These are phyloP conservation scores for Candida ipomoeae DNA, from an alignment of 805 yeast genomes.

Conservation along the genomic window DNA sequence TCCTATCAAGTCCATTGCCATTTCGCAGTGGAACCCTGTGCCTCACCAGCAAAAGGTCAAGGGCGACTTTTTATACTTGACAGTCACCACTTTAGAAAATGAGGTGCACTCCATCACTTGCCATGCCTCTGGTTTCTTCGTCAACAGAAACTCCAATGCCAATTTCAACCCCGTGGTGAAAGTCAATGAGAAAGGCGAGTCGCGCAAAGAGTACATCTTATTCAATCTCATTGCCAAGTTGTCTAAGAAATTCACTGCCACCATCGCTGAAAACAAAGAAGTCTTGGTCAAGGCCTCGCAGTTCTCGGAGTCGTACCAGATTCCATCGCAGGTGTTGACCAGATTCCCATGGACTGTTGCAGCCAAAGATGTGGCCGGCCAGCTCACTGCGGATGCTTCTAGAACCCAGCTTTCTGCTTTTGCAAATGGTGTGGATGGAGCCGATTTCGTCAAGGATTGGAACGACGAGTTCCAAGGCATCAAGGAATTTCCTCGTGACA, in stretches of 20 bases:
- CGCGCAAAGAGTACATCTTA: constrained; percentile 46
- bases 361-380: constrained; percentile 15
- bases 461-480: constrained; percentile 86
- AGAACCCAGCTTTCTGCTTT: constrained; percentile 55
- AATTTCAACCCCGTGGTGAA: constrained; percentile 65
- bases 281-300: constrained; percentile 34
- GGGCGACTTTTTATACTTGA: constrained; percentile 81
- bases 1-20: constrained; percentile 52
- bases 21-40: constrained; percentile 87
- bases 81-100: constrained; percentile 73
- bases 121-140: constrained; percentile 72
- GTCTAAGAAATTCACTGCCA: constrained; percentile 59
- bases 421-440: constrained; percentile 56
- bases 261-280: constrained; percentile 49
- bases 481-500: constrained; percentile 59
- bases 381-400: constrained; percentile 49
- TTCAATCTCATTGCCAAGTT: constrained; percentile 56
- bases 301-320: constrained; percentile 52
- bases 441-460: constrained; percentile 67
- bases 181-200: constrained; percentile 33
- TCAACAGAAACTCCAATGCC: constrained; percentile 62
- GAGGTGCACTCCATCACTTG: constrained; percentile 77
- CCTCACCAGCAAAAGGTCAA: constrained; percentile 54
- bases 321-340: constrained; percentile 59
- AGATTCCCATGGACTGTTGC: constrained; percentile 77